Evolutionary conservation across 164 flowering plant genomes (phyloP).

Genomic region (Dillenia suffruticosa): DNA sequence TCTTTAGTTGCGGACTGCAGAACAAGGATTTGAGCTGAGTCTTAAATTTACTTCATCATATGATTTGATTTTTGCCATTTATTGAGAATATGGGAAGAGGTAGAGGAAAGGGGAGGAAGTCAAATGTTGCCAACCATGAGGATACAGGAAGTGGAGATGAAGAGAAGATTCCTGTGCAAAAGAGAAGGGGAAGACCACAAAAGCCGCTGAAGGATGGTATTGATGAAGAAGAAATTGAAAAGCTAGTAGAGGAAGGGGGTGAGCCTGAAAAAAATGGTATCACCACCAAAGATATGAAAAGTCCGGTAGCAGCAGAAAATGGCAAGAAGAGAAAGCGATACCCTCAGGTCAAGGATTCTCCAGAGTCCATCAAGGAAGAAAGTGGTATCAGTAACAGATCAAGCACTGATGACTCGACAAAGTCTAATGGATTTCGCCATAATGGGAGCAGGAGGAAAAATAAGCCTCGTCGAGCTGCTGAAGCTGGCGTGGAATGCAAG

Average conservation of each 20-base stretch:
- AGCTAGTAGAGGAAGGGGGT: constrained; percentile 45
- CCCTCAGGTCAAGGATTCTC: constrained; percentile 40
- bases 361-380: constrained; percentile 42
- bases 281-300: constrained; percentile 30
- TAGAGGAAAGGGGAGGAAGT: constrained; percentile 77
- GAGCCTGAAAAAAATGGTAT: constrained; percentile 22
- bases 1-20: constrained; percentile 1
- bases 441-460: constrained; percentile 69
- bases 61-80: constrained; percentile 7
- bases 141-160: constrained; percentile 76
- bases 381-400: constrained; percentile 39
- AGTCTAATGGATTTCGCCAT: constrained; percentile 59
- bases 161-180: constrained; percentile 56
- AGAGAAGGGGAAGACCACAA: constrained; percentile 80
- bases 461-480: constrained; percentile 84
- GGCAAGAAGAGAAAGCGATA: constrained; percentile 56
- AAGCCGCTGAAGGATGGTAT: constrained; percentile 59
- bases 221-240: constrained; percentile 55
- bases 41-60: too few relatives aligned
- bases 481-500: constrained; percentile 74
- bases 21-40: constrained; percentile 2
- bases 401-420: constrained; percentile 30
- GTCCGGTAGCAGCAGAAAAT: constrained; percentile 27
- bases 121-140: constrained; percentile 35
- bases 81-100: constrained; percentile 63